phyloP scores from a whole-genome alignment of 345 rosid genomes.

The Populus ilicifolia region DNA sequence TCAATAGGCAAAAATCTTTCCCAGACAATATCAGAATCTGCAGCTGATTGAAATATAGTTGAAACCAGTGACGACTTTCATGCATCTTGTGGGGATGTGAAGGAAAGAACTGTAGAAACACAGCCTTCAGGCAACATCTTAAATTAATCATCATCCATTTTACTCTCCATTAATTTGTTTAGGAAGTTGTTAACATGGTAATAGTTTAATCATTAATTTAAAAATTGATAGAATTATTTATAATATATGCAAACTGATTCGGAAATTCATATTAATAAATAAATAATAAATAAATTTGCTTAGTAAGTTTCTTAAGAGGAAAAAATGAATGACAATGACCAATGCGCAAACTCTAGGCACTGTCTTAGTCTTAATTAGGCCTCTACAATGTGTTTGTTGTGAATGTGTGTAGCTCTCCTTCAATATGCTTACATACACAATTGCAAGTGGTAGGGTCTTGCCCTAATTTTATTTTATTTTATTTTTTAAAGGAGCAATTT shows the following conservation, averaged over 20 bases:
- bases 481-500: no score
- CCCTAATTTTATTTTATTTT: background rate
- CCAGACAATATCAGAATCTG: slow-evolving; percentile 63
- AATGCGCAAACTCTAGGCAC: background rate
- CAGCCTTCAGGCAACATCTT: slow-evolving; percentile 54
- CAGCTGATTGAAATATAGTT: slow-evolving; percentile 46
- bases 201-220: no score
- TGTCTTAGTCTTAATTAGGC: background rate
- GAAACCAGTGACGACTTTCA: slow-evolving; percentile 47
- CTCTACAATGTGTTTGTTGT: background rate
- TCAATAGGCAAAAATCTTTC: slow-evolving; percentile 48
- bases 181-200: background rate
- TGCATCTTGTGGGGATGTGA: slow-evolving; percentile 58
- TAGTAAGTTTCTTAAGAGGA: background rate
- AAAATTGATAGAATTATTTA: no score
- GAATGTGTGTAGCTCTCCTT: background rate
- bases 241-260: no score
- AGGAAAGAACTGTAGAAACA: slow-evolving; percentile 47
- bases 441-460: background rate
- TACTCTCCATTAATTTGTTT: slow-evolving; percentile 5
- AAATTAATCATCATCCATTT: background rate
- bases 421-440: background rate
- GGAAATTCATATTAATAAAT: no score
- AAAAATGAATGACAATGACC: background rate
- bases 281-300: no score